Percentiles rank a stretch among this genome's conserved stretches.
Evolutionary conservation across 2,329 filamentous ascomycete genomes (phyloP).

Genomic region (Apiospora aurea): DNA sequence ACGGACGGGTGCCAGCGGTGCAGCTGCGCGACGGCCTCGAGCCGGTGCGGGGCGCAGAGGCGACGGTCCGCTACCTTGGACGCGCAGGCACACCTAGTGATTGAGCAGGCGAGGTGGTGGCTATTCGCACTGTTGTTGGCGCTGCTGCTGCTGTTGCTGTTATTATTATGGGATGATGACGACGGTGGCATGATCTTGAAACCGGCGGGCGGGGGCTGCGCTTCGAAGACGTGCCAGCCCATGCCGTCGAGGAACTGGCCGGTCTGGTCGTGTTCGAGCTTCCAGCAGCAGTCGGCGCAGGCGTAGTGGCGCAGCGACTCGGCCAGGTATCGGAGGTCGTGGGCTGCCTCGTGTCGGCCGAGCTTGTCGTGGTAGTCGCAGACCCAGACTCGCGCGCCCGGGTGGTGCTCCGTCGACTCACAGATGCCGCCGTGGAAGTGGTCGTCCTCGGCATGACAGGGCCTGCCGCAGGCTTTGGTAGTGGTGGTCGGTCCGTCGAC

Average conservation of each 20-base stretch:
- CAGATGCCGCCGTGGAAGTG: slow-evolving; percentile 26
- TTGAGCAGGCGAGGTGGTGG: slow-evolving; percentile 26
- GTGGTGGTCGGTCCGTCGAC: background rate
- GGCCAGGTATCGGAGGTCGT: slow-evolving; percentile 29
- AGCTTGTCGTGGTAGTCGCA: slow-evolving; percentile 39
- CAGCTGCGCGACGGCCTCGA: slow-evolving; percentile 37
- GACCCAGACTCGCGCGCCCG: slow-evolving; percentile 12
- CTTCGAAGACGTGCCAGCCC: slow-evolving; percentile 33
- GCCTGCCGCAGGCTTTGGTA: background rate
- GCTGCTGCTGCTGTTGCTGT: background rate
- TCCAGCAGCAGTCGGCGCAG: slow-evolving; percentile 41
- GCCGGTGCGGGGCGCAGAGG: slow-evolving; percentile 47
- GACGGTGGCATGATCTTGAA: background rate
- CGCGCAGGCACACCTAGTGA: slow-evolving; percentile 49
- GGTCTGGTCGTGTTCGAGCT: slow-evolving; percentile 18
- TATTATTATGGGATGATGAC: background rate
- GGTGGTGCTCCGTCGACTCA: slow-evolving; percentile 33
- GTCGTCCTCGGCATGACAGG: background rate
- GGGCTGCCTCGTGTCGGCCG: slow-evolving; percentile 31
- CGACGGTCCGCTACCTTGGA: slow-evolving; percentile 42
- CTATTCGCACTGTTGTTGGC: slow-evolving; percentile 18
- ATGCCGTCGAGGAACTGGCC: slow-evolving; percentile 26
- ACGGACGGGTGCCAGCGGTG: slow-evolving; percentile 31
- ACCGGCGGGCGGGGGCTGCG: background rate
- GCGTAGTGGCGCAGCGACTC: slow-evolving; percentile 44